Percentiles rank a stretch among this genome's conserved stretches.
phyloP scores from a whole-genome alignment of 2,329 filamentous ascomycete species.

The Trichoderma semiorbis region DNA sequence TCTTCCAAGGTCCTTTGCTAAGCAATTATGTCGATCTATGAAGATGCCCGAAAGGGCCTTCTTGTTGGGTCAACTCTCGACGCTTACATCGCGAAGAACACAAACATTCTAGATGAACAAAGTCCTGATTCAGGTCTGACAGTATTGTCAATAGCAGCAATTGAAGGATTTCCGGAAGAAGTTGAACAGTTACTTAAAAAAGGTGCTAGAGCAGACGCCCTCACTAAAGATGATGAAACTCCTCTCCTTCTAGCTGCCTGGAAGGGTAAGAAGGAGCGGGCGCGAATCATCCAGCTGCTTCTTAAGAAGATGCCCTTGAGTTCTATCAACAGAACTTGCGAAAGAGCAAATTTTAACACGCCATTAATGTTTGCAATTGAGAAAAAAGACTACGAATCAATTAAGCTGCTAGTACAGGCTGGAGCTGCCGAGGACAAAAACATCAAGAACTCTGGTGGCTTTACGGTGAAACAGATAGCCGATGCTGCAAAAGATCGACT shows the following conservation, averaged over 20 bases:
- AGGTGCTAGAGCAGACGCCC: neutral
- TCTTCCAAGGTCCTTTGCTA: neutral
- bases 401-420: neutral
- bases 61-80: neutral
- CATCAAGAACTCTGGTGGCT: neutral
- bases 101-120: neutral
- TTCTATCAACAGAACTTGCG: neutral
- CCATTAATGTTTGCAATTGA: neutral
- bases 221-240: neutral
- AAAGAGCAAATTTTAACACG: neutral
- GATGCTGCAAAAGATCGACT: neutral
- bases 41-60: neutral
- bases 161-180: neutral
- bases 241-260: neutral
- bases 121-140: neutral
- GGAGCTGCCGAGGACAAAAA: neutral
- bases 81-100: neutral
- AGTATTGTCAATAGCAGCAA: neutral
- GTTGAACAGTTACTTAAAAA: neutral
- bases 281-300: neutral
- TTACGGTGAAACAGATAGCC: neutral
- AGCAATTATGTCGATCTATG: neutral
- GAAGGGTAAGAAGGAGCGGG: neutral
- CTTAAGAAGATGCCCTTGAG: neutral
- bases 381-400: neutral